Percentiles rank a stretch among this genome's conserved stretches.
phyloP scores from a whole-genome alignment of 495 filamentous ascomycete species.

The Talaromyces thailandensis region DNA sequence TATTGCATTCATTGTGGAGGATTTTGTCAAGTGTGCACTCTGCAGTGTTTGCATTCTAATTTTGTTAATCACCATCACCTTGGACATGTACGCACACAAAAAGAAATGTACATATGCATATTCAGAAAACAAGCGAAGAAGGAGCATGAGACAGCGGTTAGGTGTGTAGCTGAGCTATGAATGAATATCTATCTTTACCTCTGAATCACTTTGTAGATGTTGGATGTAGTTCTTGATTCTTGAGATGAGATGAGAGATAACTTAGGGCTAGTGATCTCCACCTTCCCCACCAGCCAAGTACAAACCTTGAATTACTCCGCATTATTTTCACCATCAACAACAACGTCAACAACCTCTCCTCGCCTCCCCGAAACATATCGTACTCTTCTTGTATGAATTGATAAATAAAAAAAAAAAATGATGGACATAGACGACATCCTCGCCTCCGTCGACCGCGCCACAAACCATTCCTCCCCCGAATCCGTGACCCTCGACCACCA shows the following conservation, averaged over 20 bases:
- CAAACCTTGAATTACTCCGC: background rate
- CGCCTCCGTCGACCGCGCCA: constrained; percentile 58
- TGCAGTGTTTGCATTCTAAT: constrained; percentile 9
- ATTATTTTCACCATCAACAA: background rate
- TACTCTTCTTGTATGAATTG: background rate
- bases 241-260: background rate
- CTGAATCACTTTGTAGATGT: background rate
- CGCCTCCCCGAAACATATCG: background rate
- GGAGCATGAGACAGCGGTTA: background rate
- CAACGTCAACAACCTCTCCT: background rate
- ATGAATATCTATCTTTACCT: background rate
- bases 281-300: background rate
- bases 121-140: background rate
- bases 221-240: background rate
- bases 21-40: constrained; percentile 7
- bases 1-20: background rate
- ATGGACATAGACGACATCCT: constrained; percentile 94
- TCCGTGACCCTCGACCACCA: constrained; percentile 67
- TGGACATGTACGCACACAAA: background rate
- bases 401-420: background rate
- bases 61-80: constrained; percentile 2
- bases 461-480: constrained; percentile 39
- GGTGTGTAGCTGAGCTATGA: background rate
- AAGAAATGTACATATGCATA: constrained; percentile 3
- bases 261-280: background rate